Percentiles rank a stretch among this genome's conserved stretches.
Conservation (phyloP, 257 asterid genomes). For the Echites panduratus region DNA sequence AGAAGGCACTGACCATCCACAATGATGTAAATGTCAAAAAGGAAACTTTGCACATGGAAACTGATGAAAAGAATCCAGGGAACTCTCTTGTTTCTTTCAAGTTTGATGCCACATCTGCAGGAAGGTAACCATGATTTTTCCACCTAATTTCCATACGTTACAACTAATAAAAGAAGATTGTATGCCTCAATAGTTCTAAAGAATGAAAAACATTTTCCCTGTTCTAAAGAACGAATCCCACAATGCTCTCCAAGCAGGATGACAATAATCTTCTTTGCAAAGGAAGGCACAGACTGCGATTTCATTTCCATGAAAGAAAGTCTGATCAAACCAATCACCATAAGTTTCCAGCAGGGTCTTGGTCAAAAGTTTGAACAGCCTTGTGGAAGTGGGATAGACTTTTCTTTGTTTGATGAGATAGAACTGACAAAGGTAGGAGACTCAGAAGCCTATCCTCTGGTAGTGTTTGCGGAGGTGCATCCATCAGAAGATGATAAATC, state of each 20-base stretch:
- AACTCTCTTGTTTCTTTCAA: constrained; percentile 64
- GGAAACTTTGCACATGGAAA: constrained; percentile 63
- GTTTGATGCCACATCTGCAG: constrained; percentile 78
- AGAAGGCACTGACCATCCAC: constrained; percentile 78
- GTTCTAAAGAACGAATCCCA: background rate
- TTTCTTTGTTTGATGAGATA: constrained; percentile 40
- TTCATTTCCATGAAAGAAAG: constrained; percentile 30
- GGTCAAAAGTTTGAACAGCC: constrained; percentile 68
- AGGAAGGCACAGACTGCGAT: constrained; percentile 46
- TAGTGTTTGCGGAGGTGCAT: constrained; percentile 53
- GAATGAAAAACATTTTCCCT: background rate
- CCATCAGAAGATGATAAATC: constrained; percentile 30
- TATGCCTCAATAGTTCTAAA: too few species aligned
- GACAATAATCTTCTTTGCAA: constrained; percentile 63
- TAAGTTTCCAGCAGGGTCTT: constrained; percentile 65
- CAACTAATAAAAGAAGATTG: background rate
- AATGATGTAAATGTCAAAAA: constrained; percentile 83
- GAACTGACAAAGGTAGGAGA: constrained; percentile 40
- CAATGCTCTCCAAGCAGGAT: constrained; percentile 38
- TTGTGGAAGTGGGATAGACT: constrained; percentile 67
- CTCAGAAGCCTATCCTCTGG: constrained; percentile 53
- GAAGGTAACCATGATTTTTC: constrained; percentile 42
- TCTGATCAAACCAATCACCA: constrained; percentile 38
- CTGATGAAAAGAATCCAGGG: constrained; percentile 72
- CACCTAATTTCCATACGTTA: background rate